Evolutionary conservation across 2,329 filamentous ascomycete genomes (phyloP).

Genomic region (Sclerotinia glacialis): DNA sequence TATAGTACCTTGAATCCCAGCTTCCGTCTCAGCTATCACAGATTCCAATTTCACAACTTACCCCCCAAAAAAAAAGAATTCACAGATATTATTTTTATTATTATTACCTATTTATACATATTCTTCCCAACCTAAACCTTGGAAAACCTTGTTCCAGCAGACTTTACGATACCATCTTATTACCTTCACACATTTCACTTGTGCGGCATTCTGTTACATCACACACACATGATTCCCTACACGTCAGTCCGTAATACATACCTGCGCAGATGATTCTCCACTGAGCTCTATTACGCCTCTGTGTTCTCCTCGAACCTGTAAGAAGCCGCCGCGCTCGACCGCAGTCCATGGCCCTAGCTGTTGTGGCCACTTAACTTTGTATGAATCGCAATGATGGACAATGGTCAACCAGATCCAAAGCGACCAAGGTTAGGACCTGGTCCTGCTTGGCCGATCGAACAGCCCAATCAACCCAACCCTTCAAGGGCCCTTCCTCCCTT

Average conservation of each 20-base stretch:
- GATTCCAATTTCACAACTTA: background rate
- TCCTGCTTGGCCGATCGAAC: constrained; percentile 23
- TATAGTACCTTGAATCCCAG: background rate
- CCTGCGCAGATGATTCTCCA: constrained; percentile 35
- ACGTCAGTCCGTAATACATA: constrained; percentile 36
- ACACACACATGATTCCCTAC: constrained; percentile 32
- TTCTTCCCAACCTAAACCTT: background rate
- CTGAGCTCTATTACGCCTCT: constrained; percentile 30
- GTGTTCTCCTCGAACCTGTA: constrained; percentile 38
- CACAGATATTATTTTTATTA: background rate
- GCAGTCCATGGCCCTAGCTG: constrained; percentile 42
- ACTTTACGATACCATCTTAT: constrained; percentile 8
- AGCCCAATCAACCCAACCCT: constrained; percentile 37
- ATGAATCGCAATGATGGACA: constrained; percentile 51
- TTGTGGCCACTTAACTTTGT: constrained; percentile 42
- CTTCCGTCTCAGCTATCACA: background rate
- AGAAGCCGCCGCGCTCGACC: constrained; percentile 38
- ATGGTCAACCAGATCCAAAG: constrained; percentile 57
- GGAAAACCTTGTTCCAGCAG: constrained; percentile 21
- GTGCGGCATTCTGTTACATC: constrained; percentile 30
- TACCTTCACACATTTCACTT: constrained; percentile 20
- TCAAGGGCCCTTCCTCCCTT: constrained; percentile 43
- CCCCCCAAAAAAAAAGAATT: background rate
- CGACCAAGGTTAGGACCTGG: constrained; percentile 51
- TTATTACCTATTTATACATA: background rate